Base-by-base conservation (phyloP, 306 rosid genomes). In the Calophaca sinica region DNA sequence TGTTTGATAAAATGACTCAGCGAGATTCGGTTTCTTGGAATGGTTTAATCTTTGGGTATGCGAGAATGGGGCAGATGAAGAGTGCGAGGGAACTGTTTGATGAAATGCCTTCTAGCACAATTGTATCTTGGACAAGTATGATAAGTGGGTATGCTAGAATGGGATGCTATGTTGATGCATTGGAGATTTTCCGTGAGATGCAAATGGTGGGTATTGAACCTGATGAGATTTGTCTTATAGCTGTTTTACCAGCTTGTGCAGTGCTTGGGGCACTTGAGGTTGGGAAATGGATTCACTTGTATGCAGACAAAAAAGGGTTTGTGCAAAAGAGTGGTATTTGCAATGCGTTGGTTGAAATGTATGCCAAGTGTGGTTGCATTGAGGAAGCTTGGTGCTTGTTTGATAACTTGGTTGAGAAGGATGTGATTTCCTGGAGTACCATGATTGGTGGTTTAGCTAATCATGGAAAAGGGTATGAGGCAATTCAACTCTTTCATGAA, bases 401-500 rank as follows among this genome's bases (percentile, higher is more conserved):
- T 77, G 52, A 81, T 74, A 76, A 73, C 68, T 69, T 86, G 87
- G 49, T 65, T 6, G 75, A 75, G 52, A 87, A 83, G 87, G 94
- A 86, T 79, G 91, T 91, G 63, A 82, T 94, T 65, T 89, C 96
- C 68, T 91, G 98, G 97, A 94, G 92, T 71, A 91, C 90, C 13
- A 80, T 91, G 91, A 87, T 87, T 39, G 87, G 85, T 5, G 97
- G 90, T 64, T 62, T 90, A 55, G 96, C 96, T 1, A 89, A 92
- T 75, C 80, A 88, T 49, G 97, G 97, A 6, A 81, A 81, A 68
- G 96, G 84, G 74, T 62, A 29, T 4, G 86, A 75, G 46, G 97
- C 97, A 62, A 82, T 91, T 52, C 66, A 73, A 62, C 73, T 90
- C 31, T 94, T 94, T 79, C 80, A 73, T 66, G 88, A 71, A 1